phyloP scores from a whole-genome alignment of 352 stramenopile genomes.

The Globisporangium cederbergense region DNA sequence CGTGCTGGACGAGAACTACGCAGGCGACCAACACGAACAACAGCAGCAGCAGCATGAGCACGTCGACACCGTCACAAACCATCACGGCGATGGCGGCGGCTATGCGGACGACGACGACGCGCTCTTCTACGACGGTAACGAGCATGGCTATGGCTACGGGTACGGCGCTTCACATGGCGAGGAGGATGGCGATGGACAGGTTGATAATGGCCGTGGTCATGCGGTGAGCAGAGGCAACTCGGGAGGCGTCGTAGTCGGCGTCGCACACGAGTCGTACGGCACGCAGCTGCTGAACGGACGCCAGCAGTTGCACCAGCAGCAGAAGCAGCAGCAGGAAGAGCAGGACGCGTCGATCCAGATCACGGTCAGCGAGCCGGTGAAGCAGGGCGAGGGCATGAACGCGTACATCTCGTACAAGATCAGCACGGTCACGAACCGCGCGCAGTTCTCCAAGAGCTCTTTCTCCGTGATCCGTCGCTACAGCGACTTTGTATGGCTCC shows the following conservation, averaged over 20 bases:
- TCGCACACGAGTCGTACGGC: constrained; percentile 20
- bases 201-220: neutral
- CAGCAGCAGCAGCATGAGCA: constrained; percentile 4
- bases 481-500: constrained; percentile 97
- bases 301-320: constrained; percentile 10
- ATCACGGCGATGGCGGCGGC: neutral
- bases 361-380: constrained; percentile 93
- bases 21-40: constrained; percentile 1
- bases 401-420: constrained; percentile 98
- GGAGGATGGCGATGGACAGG: neutral
- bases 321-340: neutral
- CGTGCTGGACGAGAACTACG: constrained; percentile 42
- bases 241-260: neutral
- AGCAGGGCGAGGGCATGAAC: constrained; percentile 96
- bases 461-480: constrained; percentile 92
- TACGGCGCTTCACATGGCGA: constrained; percentile 6
- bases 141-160: constrained; percentile 18
- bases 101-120: constrained; percentile 17
- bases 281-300: constrained; percentile 15
- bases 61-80: constrained; percentile 9
- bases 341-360: constrained; percentile 60
- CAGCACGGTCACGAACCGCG: constrained; percentile 63
- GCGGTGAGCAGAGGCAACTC: neutral
- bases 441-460: constrained; percentile 81
- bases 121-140: constrained; percentile 18